A percentile compares a stretch with the other conserved stretches of the same genome.
phyloP scores from a whole-genome alignment of 108 stramenopile species.

The Chaetoceros tenuissimus region DNA sequence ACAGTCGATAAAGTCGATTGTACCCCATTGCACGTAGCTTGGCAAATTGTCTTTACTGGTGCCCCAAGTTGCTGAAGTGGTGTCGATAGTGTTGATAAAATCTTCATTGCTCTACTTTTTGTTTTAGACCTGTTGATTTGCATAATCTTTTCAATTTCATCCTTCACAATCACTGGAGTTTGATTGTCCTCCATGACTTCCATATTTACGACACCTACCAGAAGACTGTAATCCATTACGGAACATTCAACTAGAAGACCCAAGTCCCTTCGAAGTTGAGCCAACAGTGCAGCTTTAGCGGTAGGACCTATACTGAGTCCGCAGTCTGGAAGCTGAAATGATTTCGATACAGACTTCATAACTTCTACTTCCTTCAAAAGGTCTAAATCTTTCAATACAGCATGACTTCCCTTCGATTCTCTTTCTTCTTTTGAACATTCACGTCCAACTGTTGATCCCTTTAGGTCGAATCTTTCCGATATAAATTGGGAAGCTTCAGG shows the following conservation, averaged over 20 bases:
- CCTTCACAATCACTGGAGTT: neutral
- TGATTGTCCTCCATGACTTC: conserved; percentile 6
- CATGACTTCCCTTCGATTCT: conserved; percentile 44
- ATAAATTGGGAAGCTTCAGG: conserved; percentile 53
- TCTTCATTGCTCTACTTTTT: neutral
- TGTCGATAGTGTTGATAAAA: conserved; percentile 9
- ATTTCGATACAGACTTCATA: conserved; percentile 9
- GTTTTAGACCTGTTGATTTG: neutral
- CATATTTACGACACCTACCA: conserved; percentile 68
- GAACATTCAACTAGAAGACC: conserved; percentile 49
- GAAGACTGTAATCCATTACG: conserved; percentile 83
- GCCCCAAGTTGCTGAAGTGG: conserved; percentile 28
- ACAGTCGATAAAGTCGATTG: conserved; percentile 18
- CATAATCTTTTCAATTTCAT: neutral
- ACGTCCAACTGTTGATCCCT: conserved; percentile 81
- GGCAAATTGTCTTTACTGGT: conserved; percentile 11
- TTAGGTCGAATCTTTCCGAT: conserved; percentile 79
- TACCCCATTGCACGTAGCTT: neutral
- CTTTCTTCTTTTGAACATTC: conserved; percentile 67
- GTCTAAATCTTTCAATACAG: conserved; percentile 78
- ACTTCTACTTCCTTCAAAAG: conserved; percentile 53
- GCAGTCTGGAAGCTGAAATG: conserved; percentile 6
- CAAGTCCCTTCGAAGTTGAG: conserved; percentile 79
- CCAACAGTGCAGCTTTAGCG: conserved; percentile 55
- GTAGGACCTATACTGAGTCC: conserved; percentile 55